Evolutionary conservation across 2,329 filamentous ascomycete species (phyloP).

Genomic region (Diaporthe sp.): DNA sequence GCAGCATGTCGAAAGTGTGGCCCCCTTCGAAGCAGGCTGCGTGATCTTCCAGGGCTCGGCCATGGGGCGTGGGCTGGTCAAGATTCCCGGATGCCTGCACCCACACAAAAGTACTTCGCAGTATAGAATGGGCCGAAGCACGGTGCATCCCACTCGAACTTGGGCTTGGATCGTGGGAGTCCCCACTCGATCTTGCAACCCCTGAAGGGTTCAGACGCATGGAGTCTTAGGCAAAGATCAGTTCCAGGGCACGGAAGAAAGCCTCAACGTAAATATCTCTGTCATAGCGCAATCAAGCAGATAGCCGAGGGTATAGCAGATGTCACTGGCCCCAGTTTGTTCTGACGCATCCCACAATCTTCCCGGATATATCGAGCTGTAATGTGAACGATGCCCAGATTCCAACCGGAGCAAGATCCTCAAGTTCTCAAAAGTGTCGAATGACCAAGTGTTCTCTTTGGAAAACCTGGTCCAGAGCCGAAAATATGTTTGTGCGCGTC

Average conservation of each 20-base stretch:
- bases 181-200: not conserved
- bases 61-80: constrained; percentile 7
- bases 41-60: constrained; percentile 19
- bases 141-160: not conserved
- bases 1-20: constrained; percentile 4
- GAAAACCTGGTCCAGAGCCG: not conserved
- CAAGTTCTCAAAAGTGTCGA: not conserved
- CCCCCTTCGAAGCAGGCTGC: constrained; percentile 4
- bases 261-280: not conserved
- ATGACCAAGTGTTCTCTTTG: not conserved
- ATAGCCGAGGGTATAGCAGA: not conserved
- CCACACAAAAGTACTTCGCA: constrained; percentile 32
- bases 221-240: not conserved
- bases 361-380: not conserved
- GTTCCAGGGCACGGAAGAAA: not conserved
- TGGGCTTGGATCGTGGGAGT: not conserved
- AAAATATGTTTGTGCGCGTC: not conserved
- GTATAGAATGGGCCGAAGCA: not conserved
- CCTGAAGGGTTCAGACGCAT: not conserved
- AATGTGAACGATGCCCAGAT: not conserved
- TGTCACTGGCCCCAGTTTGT: not conserved
- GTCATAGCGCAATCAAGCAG: not conserved
- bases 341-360: not conserved
- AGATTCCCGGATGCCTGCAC: not conserved
- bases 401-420: not conserved